Percentiles rank a stretch among this genome's conserved stretches.
Evolutionary conservation across 2,329 filamentous ascomycete species (phyloP).

Genomic region (Aspergillus proliferans): DNA sequence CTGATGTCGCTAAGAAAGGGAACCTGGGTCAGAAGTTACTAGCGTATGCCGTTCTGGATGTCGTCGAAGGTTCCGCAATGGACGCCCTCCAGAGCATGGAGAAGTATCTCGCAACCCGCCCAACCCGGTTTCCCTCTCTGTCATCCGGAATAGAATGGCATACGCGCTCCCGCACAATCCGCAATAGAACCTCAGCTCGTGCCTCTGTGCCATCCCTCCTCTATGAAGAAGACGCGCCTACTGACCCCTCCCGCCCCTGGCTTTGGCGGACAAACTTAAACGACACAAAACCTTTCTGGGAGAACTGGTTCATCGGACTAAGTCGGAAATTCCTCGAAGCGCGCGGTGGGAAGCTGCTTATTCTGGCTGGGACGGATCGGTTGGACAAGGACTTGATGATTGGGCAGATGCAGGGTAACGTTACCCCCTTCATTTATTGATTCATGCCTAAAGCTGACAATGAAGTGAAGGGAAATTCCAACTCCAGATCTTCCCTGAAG

Average conservation of each 20-base stretch:
- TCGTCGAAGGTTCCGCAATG: conserved; percentile 89
- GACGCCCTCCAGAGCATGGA: conserved; percentile 94
- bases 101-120: conserved; percentile 76
- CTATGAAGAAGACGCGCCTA: conserved; percentile 35
- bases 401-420: conserved; percentile 87
- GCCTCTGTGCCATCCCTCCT: conserved; percentile 81
- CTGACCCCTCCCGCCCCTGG: conserved; percentile 52
- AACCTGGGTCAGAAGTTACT: conserved; percentile 63
- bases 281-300: conserved; percentile 84
- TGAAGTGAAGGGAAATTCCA: conserved; percentile 68
- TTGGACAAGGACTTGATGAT: conserved; percentile 90
- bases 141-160: conserved; percentile 90
- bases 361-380: conserved; percentile 83
- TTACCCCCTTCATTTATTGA: conserved; percentile 3
- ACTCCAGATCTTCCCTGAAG: conserved; percentile 86
- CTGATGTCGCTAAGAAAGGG: conserved; percentile 66
- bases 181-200: conserved; percentile 75
- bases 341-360: conserved; percentile 72
- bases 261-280: conserved; percentile 80
- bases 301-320: conserved; percentile 84
- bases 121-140: conserved; percentile 68
- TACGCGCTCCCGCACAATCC: conserved; percentile 76
- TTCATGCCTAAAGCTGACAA: background rate
- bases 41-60: conserved; percentile 85
- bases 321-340: conserved; percentile 81